These are phyloP conservation scores for Ambrosia hybrid DNA, from an alignment of 140 eudicot species.

Conservation along the genomic window DNA sequence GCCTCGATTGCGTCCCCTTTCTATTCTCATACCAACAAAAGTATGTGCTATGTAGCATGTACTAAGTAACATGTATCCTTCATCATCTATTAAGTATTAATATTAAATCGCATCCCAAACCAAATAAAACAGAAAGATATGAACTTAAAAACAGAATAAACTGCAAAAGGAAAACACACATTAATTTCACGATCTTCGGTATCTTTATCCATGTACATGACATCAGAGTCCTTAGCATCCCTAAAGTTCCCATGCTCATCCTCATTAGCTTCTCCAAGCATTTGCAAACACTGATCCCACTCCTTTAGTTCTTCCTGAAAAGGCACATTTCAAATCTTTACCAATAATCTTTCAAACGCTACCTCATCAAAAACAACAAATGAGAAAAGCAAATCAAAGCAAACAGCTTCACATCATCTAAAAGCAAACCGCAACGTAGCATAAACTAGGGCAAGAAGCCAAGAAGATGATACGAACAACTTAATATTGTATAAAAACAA, in stretches of 20 bases:
- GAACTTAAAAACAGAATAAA: neutral
- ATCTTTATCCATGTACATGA: slow-evolving; percentile 89
- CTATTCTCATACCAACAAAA: slow-evolving; percentile 6
- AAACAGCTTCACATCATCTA: neutral
- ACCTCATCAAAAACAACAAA: neutral
- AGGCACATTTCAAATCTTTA: neutral
- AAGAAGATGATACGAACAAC: neutral
- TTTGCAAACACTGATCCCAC: slow-evolving; percentile 95
- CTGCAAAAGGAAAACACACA: slow-evolving; percentile 44
- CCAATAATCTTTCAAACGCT: neutral
- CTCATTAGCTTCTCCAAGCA: slow-evolving; percentile 95
- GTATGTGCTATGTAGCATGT: neutral
- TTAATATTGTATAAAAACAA: neutral
- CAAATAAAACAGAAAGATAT: slow-evolving; percentile 2
- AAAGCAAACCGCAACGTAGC: too few relatives aligned
- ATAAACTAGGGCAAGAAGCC: too few relatives aligned
- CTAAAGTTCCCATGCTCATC: slow-evolving; percentile 88
- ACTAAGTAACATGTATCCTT: neutral
- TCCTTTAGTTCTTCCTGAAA: slow-evolving; percentile 90
- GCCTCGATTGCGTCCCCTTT: neutral
- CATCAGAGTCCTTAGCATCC: slow-evolving; percentile 64
- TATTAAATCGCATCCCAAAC: slow-evolving; percentile 11
- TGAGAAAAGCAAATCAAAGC: neutral
- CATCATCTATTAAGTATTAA: neutral
- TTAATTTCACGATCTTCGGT: slow-evolving; percentile 96